These are phyloP conservation scores for Globisporangium takayamanum DNA, from an alignment of 352 stramenopile species.

Conservation along the genomic window DNA sequence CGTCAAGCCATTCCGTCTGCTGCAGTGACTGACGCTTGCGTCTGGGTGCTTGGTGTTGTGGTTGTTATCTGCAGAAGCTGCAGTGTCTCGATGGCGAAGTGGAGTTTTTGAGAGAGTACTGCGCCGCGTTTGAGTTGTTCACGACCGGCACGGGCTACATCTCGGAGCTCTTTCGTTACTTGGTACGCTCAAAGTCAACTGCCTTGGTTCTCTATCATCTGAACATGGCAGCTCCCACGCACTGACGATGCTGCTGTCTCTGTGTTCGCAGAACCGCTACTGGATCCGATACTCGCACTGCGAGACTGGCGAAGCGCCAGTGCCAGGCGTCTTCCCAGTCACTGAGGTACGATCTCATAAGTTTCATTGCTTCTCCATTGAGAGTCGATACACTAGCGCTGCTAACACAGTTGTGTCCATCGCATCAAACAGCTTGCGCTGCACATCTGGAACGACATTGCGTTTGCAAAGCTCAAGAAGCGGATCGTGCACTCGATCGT, in stretches of 20 bases:
- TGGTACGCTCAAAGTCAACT: constrained; percentile 20
- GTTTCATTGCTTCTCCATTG: neutral
- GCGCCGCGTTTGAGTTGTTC: constrained; percentile 61
- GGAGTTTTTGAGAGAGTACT: constrained; percentile 68
- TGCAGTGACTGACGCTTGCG: neutral
- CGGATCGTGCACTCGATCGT: constrained; percentile 58
- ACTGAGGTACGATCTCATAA: constrained; percentile 49
- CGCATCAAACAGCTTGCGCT: constrained; percentile 47
- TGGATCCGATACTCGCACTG: constrained; percentile 87
- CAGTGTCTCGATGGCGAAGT: constrained; percentile 49
- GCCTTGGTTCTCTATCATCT: neutral
- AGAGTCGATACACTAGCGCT: neutral
- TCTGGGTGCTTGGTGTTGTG: neutral
- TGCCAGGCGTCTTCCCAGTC: constrained; percentile 77
- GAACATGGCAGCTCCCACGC: neutral
- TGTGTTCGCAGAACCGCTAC: constrained; percentile 55
- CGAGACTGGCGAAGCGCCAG: constrained; percentile 73
- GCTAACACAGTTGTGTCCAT: neutral
- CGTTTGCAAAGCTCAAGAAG: constrained; percentile 64
- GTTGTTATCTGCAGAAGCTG: constrained; percentile 27
- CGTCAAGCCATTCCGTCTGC: neutral
- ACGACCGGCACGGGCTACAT: constrained; percentile 72
- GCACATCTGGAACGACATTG: constrained; percentile 82
- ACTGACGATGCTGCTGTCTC: neutral
- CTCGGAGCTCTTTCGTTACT: constrained; percentile 77